Evolutionary conservation across 2,329 filamentous ascomycete genomes (phyloP), one percentile per base, ranked within the genome.

Genomic region (Cryoendolithus antarcticus): DNA sequence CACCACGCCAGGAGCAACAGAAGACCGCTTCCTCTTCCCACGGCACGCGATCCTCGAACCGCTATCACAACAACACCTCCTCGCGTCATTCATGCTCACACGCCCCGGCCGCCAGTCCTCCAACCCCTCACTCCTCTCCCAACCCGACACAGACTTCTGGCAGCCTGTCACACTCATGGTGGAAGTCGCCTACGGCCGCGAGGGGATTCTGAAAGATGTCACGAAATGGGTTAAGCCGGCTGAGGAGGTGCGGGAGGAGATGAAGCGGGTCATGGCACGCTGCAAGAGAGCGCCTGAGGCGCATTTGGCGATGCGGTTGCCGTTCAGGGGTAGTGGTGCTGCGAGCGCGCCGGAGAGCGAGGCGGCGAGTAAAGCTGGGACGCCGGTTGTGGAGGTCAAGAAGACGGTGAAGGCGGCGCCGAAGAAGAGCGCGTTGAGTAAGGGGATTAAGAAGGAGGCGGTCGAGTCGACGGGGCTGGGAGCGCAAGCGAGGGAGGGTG

Each of bases 11-110:
- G 72, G 72, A 34, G 77, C 77, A 28, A 75, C 66, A 2, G 82
- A 81, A 34, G 83, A 89, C 56, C 74, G 82, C 19, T 88, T 83
- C 55, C 63, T 85, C 35, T 88, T 91, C 46, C 84, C 84, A 2
- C 82, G 79, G 48, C 80, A 82, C 54, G 82, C 79, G 58, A 80
- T 89, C 28, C 58, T 89, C 36, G 82, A 91, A 55, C 78, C 75
- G 52, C 63, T 78, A 2, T 54, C 55, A 8, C 49, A 49, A 3
- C 50, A 59, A 34, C 67, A 69, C n/a, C 71, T 83, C 2, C 71
- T 86, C 32, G 79, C 79, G 3, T 88, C 82, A 1, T 91, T 89
- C 53, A 65, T 91, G 8, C 76, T 88, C 43, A 80, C 84, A 4
- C 77, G 81, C 35, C 80, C 80, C 56, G 82, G 78, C 24, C 79